Conservation (phyloP, 2,329 filamentous ascomycete genomes). For the Aspergillus ustus region DNA sequence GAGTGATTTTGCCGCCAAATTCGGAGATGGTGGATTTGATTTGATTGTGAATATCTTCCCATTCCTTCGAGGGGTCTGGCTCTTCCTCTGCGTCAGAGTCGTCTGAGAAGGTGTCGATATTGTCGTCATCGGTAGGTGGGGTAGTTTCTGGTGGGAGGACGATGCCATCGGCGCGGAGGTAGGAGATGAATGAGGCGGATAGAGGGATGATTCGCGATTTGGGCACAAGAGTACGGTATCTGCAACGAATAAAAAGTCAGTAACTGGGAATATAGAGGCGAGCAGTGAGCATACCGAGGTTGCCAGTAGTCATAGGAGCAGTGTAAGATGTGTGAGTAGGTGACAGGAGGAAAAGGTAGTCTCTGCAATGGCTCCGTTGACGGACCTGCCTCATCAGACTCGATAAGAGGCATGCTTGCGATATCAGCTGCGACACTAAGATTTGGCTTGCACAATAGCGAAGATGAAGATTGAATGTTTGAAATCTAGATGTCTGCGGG, state of each 20-base stretch:
- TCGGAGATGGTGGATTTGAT: conserved; percentile 79
- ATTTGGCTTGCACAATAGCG: background rate
- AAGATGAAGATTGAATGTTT: background rate
- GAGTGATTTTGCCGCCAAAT: conserved; percentile 82
- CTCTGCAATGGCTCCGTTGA: conserved; percentile 28
- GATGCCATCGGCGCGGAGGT: conserved; percentile 91
- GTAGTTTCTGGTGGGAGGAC: conserved; percentile 65
- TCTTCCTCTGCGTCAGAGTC: conserved; percentile 64
- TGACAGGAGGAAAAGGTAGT: conserved; percentile 80
- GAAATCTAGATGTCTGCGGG: background rate
- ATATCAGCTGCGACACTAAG: background rate
- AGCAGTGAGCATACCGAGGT: conserved; percentile 59
- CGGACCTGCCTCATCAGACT: conserved; percentile 27
- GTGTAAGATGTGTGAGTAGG: conserved; percentile 84
- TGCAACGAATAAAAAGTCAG: conserved; percentile 34
- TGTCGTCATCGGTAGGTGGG: conserved; percentile 42
- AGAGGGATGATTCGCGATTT: conserved; percentile 86
- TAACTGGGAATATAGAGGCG: conserved; percentile 8
- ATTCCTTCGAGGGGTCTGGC: conserved; percentile 58
- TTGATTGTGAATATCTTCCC: conserved; percentile 73
- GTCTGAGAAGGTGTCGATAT: conserved; percentile 56
- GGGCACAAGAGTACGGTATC: conserved; percentile 78
- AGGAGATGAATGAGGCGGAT: conserved; percentile 74
- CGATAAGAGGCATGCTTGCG: conserved; percentile 35
- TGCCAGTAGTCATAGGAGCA: conserved; percentile 96